A percentile compares a stretch with the other conserved stretches of the same genome.
Evolutionary conservation across 2,329 filamentous ascomycete genomes (phyloP).

Genomic region (Aureobasidium melanogenum): DNA sequence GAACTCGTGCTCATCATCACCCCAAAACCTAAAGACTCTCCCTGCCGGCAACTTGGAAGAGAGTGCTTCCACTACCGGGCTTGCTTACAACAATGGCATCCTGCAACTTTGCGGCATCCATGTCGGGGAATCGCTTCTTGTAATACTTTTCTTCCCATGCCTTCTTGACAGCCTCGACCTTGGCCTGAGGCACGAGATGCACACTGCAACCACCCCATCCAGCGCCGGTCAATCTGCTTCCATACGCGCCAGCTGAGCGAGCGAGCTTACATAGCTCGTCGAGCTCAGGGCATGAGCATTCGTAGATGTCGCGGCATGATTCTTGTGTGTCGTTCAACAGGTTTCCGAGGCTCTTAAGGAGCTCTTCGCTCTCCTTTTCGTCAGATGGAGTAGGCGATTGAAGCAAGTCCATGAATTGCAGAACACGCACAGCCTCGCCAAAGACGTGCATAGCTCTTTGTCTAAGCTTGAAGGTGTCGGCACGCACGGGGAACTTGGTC

Average conservation of each 20-base stretch:
- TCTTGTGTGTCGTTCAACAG: slow-evolving; percentile 85
- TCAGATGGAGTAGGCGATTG: slow-evolving; percentile 30
- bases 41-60: slow-evolving; percentile 24
- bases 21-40: neutral
- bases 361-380: slow-evolving; percentile 53
- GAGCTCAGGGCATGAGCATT: slow-evolving; percentile 89
- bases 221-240: slow-evolving; percentile 79
- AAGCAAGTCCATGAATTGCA: slow-evolving; percentile 75
- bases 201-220: slow-evolving; percentile 97
- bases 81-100: slow-evolving; percentile 82
- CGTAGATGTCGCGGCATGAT: slow-evolving; percentile 78
- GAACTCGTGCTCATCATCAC: neutral
- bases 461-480: slow-evolving; percentile 76
- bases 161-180: slow-evolving; percentile 66
- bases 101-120: slow-evolving; percentile 62
- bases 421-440: slow-evolving; percentile 75
- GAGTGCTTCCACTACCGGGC: slow-evolving; percentile 60
- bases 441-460: slow-evolving; percentile 89
- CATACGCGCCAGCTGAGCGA: slow-evolving; percentile 67
- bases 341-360: slow-evolving; percentile 63
- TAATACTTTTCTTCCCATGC: slow-evolving; percentile 81
- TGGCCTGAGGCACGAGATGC: slow-evolving; percentile 78
- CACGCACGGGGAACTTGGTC: slow-evolving; percentile 80
- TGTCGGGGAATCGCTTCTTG: slow-evolving; percentile 56
- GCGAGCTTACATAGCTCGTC: slow-evolving; percentile 81